These are phyloP conservation scores for Apiotrichum mycotoxinovorans DNA, from an alignment of 1,284 basidiomycete species.

Conservation along the genomic window DNA sequence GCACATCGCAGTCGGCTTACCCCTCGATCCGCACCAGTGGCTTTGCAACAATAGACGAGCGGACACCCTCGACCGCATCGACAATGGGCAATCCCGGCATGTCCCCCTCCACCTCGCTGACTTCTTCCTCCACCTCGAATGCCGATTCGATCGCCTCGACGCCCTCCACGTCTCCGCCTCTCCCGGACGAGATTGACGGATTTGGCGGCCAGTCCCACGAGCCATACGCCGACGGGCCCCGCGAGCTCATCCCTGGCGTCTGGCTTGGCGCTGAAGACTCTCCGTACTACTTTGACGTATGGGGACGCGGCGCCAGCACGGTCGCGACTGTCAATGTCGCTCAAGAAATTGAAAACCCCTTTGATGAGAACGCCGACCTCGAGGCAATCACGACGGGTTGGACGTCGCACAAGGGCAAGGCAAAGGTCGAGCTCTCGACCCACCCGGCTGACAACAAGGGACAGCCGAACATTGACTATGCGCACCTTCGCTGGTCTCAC, in stretches of 20 bases:
- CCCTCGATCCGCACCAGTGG: conserved; percentile 6
- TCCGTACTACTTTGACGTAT: conserved; percentile 54
- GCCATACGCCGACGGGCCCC: conserved; percentile 80
- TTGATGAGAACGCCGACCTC: conserved; percentile 51
- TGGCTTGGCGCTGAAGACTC: conserved; percentile 95
- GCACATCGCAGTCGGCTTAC: conserved; percentile 22
- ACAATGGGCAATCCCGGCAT: conserved; percentile 7
- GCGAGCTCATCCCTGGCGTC: conserved; percentile 82
- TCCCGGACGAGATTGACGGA: conserved; percentile 3
- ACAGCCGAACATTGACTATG: conserved; percentile 72
- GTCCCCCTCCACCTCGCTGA: conserved; percentile 15
- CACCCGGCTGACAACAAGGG: conserved; percentile 52
- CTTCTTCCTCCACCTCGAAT: conserved; percentile 14
- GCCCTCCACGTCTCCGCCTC: conserved; percentile 17
- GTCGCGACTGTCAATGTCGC: conserved; percentile 78
- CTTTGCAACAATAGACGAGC: conserved; percentile 30
- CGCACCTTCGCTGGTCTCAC: conserved; percentile 92
- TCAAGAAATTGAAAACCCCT: conserved; percentile 81
- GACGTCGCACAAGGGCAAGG: conserved; percentile 9
- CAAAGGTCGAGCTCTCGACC: conserved; percentile 22
- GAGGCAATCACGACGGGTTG: conserved; percentile 6
- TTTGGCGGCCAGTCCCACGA: conserved; percentile 11
- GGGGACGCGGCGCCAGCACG: conserved; percentile 13
- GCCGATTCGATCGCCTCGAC: conserved; percentile 14
- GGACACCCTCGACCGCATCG: not conserved